phyloP scores from a whole-genome alignment of 805 yeast genomes.

The Priceomyces castillae region DNA sequence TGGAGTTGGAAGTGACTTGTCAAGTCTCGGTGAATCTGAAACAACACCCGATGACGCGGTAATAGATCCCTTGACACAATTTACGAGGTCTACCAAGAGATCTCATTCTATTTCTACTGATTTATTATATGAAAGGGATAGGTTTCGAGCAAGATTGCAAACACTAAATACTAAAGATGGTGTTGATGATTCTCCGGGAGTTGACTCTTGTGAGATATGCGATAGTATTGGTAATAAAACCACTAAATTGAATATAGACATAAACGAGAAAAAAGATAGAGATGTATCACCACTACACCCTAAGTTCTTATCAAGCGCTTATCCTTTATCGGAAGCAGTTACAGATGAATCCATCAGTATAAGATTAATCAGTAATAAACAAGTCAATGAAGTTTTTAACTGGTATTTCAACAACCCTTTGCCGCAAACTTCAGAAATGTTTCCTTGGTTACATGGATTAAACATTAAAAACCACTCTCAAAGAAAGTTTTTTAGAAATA shows the following conservation, averaged over 20 bases:
- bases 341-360: constrained; percentile 9
- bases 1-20: not conserved
- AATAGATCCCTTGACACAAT: not conserved
- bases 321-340: constrained; percentile 1
- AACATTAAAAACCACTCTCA: constrained; percentile 56
- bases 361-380: constrained; percentile 14
- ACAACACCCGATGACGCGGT: not conserved
- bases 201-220: constrained; percentile 30
- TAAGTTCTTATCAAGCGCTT: constrained; percentile 7
- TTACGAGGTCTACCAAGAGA: constrained; percentile 24
- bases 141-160: constrained; percentile 39
- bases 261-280: constrained; percentile 6
- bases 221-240: constrained; percentile 37
- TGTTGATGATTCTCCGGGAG: constrained; percentile 3
- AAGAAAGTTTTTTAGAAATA: constrained; percentile 40
- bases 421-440: constrained; percentile 67
- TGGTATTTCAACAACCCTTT: constrained; percentile 40
- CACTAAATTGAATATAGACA: constrained; percentile 28
- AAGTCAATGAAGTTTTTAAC: constrained; percentile 21
- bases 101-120: constrained; percentile 42
- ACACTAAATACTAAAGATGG: constrained; percentile 23
- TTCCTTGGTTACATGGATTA: constrained; percentile 90
- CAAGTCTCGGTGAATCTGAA: not conserved
- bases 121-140: constrained; percentile 36
- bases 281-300: constrained; percentile 19